Percentiles rank a stretch among this genome's conserved stretches.
phyloP scores from a whole-genome alignment of 1,284 basidiomycete genomes.

The Malassezia equina region DNA sequence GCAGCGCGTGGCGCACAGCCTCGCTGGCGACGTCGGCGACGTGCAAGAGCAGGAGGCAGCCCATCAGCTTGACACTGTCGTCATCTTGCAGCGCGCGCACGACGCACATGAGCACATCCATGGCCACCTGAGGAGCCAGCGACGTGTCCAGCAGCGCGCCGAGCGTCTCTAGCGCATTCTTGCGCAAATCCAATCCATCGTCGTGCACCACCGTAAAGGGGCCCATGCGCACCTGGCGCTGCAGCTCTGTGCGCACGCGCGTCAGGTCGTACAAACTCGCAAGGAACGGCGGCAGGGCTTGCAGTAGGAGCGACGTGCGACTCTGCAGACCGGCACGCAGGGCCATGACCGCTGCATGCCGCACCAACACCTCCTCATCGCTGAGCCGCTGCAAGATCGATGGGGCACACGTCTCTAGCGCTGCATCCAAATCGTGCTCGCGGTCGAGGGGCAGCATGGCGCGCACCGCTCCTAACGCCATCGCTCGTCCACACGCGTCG shows the following conservation, averaged over 20 bases:
- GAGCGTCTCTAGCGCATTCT: constrained; percentile 91
- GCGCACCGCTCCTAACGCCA: constrained; percentile 82
- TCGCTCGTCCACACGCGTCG: constrained; percentile 56
- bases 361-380: constrained; percentile 57
- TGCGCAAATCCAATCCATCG: constrained; percentile 75
- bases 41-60: constrained; percentile 86
- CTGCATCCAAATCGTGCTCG: constrained; percentile 70
- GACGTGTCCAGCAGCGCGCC: constrained; percentile 89
- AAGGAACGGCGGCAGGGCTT: constrained; percentile 66
- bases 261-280: constrained; percentile 76
- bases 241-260: constrained; percentile 57
- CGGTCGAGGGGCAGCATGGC: constrained; percentile 82
- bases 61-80: constrained; percentile 94
- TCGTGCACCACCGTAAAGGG: constrained; percentile 94
- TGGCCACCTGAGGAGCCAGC: constrained; percentile 69
- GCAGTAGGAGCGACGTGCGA: constrained; percentile 79
- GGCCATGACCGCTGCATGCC: constrained; percentile 54
- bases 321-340: constrained; percentile 88
- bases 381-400: constrained; percentile 80
- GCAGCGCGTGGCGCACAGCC: constrained; percentile 58
- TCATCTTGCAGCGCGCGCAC: constrained; percentile 75
- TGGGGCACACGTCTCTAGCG: constrained; percentile 71
- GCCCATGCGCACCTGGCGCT: constrained; percentile 79
- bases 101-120: constrained; percentile 71
- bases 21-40: constrained; percentile 74